phyloP scores from a whole-genome alignment of 2,329 filamentous ascomycete genomes.

The Fusarium tuaranense region DNA sequence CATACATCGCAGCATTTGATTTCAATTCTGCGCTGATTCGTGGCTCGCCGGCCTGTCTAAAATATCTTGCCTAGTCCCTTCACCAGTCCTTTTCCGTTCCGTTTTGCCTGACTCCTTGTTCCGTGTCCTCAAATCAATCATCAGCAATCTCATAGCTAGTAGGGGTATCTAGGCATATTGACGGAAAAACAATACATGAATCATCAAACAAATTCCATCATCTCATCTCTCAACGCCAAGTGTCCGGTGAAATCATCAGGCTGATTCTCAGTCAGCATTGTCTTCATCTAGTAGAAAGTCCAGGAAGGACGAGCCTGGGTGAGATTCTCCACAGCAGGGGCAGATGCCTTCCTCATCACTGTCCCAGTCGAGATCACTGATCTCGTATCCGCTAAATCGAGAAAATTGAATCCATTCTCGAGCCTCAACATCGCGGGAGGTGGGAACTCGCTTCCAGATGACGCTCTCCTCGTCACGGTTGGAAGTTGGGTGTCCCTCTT shows the following conservation, averaged over 20 bases:
- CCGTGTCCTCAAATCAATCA: constrained; percentile 27
- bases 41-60: constrained; percentile 12
- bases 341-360: constrained; percentile 53
- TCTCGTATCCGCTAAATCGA: constrained; percentile 53
- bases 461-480: constrained; percentile 56
- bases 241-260: constrained; percentile 22
- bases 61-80: constrained; percentile 8
- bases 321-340: constrained; percentile 55
- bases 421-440: constrained; percentile 52
- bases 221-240: constrained; percentile 19
- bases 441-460: constrained; percentile 64
- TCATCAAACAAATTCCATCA: constrained; percentile 19
- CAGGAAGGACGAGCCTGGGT: constrained; percentile 51
- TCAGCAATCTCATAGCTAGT: constrained; percentile 33
- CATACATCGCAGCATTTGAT: neutral
- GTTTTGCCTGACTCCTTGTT: constrained; percentile 1
- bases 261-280: constrained; percentile 42
- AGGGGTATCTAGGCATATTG: constrained; percentile 45
- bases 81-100: constrained; percentile 6
- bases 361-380: constrained; percentile 48
- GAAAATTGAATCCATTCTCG: constrained; percentile 64
- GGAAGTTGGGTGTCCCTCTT: constrained; percentile 58
- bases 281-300: constrained; percentile 47
- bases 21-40: neutral
- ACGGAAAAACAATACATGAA: constrained; percentile 29